A percentile compares a stretch with the other conserved stretches of the same genome.
Conservation (phyloP, 31 red algal species). For the Odonthalia washingtoniensis region DNA sequence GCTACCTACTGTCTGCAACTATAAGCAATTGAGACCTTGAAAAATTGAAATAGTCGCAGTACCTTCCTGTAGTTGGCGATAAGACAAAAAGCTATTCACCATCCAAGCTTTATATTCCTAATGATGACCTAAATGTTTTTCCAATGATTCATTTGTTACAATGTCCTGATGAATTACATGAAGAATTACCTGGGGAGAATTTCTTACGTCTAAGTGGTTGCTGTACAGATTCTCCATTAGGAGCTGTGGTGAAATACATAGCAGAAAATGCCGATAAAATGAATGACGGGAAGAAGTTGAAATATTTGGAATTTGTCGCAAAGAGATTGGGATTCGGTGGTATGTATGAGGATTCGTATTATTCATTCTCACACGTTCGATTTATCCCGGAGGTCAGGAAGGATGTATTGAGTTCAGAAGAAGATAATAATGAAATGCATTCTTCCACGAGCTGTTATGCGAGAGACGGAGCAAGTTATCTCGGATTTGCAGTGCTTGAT, state of each 20-base stretch:
- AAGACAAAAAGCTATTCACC: constrained; percentile 67
- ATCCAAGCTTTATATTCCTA: constrained; percentile 59
- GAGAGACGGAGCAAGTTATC: too few relatives aligned
- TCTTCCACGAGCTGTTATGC: too few relatives aligned
- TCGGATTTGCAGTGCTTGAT: too few relatives aligned
- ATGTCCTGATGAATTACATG: constrained; percentile 49
- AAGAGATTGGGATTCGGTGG: constrained; percentile 36
- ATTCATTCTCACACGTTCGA: too few relatives aligned
- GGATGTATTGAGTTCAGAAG: too few relatives aligned
- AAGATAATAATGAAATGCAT: too few relatives aligned
- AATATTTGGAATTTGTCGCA: constrained; percentile 41
- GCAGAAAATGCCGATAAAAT: constrained; percentile 30
- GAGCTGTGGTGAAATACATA: constrained; percentile 43
- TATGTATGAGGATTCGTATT: constrained; percentile 21
- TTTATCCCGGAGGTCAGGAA: too few relatives aligned
- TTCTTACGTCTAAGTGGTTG: constrained; percentile 62
- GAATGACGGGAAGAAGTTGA: not conserved
- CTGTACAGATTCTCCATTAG: constrained; percentile 26
- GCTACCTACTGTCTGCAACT: too few relatives aligned
- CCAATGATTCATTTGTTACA: constrained; percentile 60
- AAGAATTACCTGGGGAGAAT: constrained; percentile 24
- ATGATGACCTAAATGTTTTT: constrained; percentile 49
- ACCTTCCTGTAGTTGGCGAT: constrained; percentile 59
- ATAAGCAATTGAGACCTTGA: constrained; percentile 58
- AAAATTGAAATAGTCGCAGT: constrained; percentile 57